A percentile compares a stretch with the other conserved stretches of the same genome.
phyloP scores from a whole-genome alignment of 768 basidiomycete genomes.

The Mycena alexandri region DNA sequence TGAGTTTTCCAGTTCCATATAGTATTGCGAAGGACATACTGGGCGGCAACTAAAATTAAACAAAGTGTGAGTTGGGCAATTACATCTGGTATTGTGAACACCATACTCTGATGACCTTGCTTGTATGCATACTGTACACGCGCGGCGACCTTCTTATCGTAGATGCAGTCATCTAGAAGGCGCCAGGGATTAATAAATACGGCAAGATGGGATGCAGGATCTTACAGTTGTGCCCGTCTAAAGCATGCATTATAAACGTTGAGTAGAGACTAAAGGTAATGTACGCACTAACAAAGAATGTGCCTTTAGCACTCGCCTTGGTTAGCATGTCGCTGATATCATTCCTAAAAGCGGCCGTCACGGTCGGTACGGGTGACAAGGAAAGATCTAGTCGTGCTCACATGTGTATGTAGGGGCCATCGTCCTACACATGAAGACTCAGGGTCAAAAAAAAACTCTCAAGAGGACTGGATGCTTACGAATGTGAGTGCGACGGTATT shows the following conservation, averaged over 20 bases:
- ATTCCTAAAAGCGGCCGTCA: background rate
- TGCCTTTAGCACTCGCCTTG: constrained; percentile 44
- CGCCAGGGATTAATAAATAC: background rate
- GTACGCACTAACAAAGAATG: constrained; percentile 50
- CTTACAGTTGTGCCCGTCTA: constrained; percentile 42
- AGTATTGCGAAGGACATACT: too few relatives aligned
- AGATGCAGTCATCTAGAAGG: constrained; percentile 46
- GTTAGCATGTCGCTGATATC: constrained; percentile 19
- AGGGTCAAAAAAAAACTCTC: background rate
- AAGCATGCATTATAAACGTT: background rate
- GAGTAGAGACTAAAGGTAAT: background rate
- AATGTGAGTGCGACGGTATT: constrained; percentile 17
- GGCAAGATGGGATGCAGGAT: background rate
- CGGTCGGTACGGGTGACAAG: too few relatives aligned
- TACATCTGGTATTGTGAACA: too few relatives aligned
- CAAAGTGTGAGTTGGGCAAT: too few relatives aligned
- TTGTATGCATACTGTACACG: constrained; percentile 42
- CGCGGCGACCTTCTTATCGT: constrained; percentile 36
- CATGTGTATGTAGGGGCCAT: constrained; percentile 41
- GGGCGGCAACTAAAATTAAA: too few relatives aligned
- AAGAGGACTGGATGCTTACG: background rate
- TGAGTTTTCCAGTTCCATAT: too few relatives aligned
- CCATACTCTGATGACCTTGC: constrained; percentile 44
- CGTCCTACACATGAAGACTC: constrained; percentile 37
- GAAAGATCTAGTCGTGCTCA: constrained; percentile 22